Evolutionary conservation across 2,329 filamentous ascomycete genomes (phyloP).

Genomic region (Colletotrichum agaves): DNA sequence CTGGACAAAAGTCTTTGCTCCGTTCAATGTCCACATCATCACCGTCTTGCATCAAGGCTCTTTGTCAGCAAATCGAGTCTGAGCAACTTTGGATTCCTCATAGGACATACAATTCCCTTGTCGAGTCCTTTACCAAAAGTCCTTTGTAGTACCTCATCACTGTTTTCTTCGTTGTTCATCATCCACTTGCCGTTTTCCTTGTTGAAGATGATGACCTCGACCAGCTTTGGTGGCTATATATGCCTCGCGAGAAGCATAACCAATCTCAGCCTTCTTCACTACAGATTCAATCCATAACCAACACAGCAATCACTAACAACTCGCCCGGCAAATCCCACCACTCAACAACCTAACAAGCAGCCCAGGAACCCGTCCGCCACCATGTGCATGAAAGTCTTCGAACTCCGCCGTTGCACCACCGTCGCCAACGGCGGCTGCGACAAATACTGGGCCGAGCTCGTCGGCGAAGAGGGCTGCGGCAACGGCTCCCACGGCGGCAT

Average conservation of each 20-base stretch:
- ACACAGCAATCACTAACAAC: background rate
- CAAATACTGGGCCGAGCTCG: conserved; percentile 24
- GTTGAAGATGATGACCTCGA: background rate
- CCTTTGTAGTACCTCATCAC: background rate
- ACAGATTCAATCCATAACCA: background rate
- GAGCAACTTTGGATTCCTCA: background rate
- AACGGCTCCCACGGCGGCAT: conserved; percentile 4
- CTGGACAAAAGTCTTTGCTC: background rate
- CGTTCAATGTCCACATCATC: background rate
- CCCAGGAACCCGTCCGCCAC: background rate
- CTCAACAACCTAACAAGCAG: background rate
- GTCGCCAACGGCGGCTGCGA: conserved; percentile 18
- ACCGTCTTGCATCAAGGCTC: background rate
- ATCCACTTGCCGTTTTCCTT: background rate
- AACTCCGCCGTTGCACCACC: conserved; percentile 23
- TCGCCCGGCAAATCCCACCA: background rate
- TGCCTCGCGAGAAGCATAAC: background rate
- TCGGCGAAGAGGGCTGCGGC: conserved; percentile 14
- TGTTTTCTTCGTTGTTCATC: background rate
- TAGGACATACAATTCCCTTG: background rate
- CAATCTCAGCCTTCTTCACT: background rate
- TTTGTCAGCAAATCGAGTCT: background rate
- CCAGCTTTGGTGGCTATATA: background rate
- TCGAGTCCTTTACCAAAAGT: background rate
- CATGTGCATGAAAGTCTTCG: conserved; percentile 32